These are phyloP conservation scores for Cornus controversa DNA, from an alignment of 148 eudicot species.

Conservation along the genomic window DNA sequence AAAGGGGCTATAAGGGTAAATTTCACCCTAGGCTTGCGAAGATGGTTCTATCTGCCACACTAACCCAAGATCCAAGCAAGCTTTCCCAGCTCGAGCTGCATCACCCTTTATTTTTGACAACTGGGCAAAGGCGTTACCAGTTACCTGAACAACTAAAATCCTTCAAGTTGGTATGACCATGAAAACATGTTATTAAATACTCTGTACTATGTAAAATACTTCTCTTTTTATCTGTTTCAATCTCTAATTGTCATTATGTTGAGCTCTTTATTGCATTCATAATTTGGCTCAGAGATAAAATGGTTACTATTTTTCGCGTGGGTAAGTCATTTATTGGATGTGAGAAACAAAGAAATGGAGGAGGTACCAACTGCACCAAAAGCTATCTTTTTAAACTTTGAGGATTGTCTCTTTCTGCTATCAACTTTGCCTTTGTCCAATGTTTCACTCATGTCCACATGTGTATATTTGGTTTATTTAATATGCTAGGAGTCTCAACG, in stretches of 20 bases:
- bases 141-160: slow-evolving; percentile 74
- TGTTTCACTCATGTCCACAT: neutral
- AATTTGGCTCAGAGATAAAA: neutral
- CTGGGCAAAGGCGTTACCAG: slow-evolving; percentile 75
- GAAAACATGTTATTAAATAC: neutral
- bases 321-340: neutral
- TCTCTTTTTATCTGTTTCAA: neutral
- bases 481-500: neutral
- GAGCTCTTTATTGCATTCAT: neutral
- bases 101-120: slow-evolving; percentile 78
- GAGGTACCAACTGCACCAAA: neutral
- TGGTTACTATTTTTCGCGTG: neutral
- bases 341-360: neutral
- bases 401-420: neutral
- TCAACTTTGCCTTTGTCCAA: neutral
- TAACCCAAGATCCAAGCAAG: slow-evolving; percentile 93
- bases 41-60: slow-evolving; percentile 92
- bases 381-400: neutral
- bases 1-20: slow-evolving; percentile 79
- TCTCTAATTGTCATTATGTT: neutral
- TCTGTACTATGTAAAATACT: neutral
- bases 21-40: slow-evolving; percentile 77
- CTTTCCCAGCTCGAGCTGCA: slow-evolving; percentile 87
- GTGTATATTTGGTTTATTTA: neutral
- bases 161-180: slow-evolving; percentile 62